phyloP scores from a whole-genome alignment of 2,329 filamentous ascomycete genomes.

The Epichloe hybrida region DNA sequence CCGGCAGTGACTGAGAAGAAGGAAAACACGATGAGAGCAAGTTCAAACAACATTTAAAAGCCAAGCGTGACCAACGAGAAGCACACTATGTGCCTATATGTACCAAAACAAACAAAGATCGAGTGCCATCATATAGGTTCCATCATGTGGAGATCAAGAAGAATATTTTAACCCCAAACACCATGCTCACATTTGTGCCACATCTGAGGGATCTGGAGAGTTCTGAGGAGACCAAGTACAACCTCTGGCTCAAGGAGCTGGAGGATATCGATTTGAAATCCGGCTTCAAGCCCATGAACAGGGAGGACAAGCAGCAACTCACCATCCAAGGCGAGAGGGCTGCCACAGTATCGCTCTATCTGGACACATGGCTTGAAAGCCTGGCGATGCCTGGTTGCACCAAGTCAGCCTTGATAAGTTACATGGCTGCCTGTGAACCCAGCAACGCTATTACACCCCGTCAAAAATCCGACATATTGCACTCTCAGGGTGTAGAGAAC shows the following conservation, averaged over 20 bases:
- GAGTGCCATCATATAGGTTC: conserved; percentile 45
- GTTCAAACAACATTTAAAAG: conserved; percentile 34
- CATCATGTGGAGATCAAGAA: conserved; percentile 47
- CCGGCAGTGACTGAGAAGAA: conserved; percentile 22
- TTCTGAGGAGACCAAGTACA: conserved; percentile 41
- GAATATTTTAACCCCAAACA: conserved; percentile 46
- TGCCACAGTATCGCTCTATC: conserved; percentile 36
- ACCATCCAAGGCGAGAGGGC: conserved; percentile 39
- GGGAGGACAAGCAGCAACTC: conserved; percentile 35
- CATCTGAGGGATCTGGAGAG: conserved; percentile 43
- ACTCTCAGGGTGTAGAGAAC: conserved; percentile 28
- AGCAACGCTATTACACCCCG: conserved; percentile 38
- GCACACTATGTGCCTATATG: conserved; percentile 27
- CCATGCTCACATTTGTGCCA: conserved; percentile 46
- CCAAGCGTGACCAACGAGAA: conserved; percentile 31
- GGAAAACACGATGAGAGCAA: conserved; percentile 31
- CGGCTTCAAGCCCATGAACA: conserved; percentile 40
- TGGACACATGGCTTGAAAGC: conserved; percentile 38
- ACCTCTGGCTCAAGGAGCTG: conserved; percentile 42
- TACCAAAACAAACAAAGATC: conserved; percentile 35
- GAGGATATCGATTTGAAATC: conserved; percentile 44
- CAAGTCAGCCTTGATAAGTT: conserved; percentile 37
- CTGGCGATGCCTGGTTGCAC: conserved; percentile 38
- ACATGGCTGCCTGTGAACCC: conserved; percentile 36
- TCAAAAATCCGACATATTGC: conserved; percentile 38